Percentiles rank a stretch among this genome's conserved stretches.
Evolutionary conservation across 345 rosid genomes (phyloP).

Genomic region (Gossypium stocksii): DNA sequence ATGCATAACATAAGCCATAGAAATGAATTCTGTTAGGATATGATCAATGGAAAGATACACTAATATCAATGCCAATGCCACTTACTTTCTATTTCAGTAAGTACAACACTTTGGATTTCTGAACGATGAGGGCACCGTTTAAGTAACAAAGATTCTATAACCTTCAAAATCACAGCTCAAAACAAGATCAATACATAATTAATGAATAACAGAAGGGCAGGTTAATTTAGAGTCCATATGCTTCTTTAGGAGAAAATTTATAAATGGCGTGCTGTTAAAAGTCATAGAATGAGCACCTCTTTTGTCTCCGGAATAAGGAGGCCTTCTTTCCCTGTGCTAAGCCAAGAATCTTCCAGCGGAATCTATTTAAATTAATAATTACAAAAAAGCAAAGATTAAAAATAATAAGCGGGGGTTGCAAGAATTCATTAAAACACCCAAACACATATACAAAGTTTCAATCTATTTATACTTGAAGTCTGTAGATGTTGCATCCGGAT

Average conservation of each 20-base stretch:
- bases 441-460: background rate
- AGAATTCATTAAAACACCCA: background rate
- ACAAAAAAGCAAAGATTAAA: background rate
- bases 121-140: conserved; percentile 63
- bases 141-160: conserved; percentile 33
- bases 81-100: conserved; percentile 47
- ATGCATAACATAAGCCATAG: background rate
- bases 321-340: conserved; percentile 54
- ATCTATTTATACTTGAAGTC: conserved; percentile 32
- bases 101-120: conserved; percentile 58
- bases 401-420: background rate
- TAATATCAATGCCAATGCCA: conserved; percentile 9
- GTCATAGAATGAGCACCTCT: conserved; percentile 26
- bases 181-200: background rate
- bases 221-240: background rate
- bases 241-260: background rate
- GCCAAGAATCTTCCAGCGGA: conserved; percentile 34
- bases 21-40: background rate
- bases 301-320: conserved; percentile 51
- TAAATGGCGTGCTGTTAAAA: background rate
- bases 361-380: conserved; percentile 28
- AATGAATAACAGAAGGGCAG: background rate
- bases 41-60: background rate
- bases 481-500: conserved; percentile 54
- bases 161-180: conserved; percentile 25